A percentile compares a stretch with the other conserved stretches of the same genome.
phyloP scores from a whole-genome alignment of 78 protist genomes.

The Protostelium mycophagum region DNA sequence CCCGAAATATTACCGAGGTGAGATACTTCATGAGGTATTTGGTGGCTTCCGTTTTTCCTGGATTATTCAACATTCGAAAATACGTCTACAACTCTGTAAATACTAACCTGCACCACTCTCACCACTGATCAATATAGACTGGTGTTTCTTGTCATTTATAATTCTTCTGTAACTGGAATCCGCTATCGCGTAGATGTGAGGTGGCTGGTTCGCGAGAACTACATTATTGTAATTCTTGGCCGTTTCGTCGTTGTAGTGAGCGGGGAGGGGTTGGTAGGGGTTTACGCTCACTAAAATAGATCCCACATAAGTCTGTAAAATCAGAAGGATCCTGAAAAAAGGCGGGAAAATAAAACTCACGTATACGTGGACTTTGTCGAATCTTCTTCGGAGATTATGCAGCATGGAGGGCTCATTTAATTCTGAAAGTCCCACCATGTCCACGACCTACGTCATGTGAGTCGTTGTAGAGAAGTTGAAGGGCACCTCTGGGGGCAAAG shows the following conservation, averaged over 20 bases:
- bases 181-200: constrained; percentile 74
- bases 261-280: constrained; percentile 73
- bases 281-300: constrained; percentile 83
- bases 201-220: constrained; percentile 56
- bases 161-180: constrained; percentile 44
- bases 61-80: neutral
- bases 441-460: constrained; percentile 36
- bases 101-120: constrained; percentile 74
- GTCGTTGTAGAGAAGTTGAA: neutral
- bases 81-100: no score
- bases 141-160: constrained; percentile 40
- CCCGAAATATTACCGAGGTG: constrained; percentile 46
- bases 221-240: constrained; percentile 35
- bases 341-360: no score
- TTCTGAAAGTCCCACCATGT: constrained; percentile 56
- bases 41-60: constrained; percentile 64
- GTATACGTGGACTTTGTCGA: neutral
- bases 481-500: neutral
- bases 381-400: constrained; percentile 53
- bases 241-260: constrained; percentile 42
- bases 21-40: constrained; percentile 64
- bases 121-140: constrained; percentile 58
- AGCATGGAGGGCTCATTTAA: constrained; percentile 64
- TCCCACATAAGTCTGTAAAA: constrained; percentile 78
- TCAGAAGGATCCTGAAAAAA: neutral